phyloP scores from a whole-genome alignment of 2,329 filamentous ascomycete species.

The Rutstroemia sp. region DNA sequence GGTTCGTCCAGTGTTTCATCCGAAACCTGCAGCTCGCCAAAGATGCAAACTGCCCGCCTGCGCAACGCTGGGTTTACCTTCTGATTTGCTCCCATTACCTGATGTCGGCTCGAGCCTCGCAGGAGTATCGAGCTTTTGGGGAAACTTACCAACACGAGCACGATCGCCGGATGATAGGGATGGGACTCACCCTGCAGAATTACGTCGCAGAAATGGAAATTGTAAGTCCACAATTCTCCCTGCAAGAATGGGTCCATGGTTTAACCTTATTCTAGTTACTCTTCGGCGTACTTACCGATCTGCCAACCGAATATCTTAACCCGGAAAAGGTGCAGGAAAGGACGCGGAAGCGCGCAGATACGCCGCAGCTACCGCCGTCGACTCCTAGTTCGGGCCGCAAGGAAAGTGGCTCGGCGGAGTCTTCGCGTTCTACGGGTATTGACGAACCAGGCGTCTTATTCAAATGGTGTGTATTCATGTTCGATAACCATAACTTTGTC shows the following conservation, averaged over 20 bases:
- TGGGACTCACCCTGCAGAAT: slow-evolving; percentile 1
- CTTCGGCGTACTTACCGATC: not conserved
- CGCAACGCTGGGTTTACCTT: slow-evolving; percentile 2
- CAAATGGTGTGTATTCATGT: not conserved
- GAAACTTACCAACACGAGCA: not conserved
- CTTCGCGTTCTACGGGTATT: not conserved
- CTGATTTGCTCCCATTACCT: slow-evolving; percentile 3
- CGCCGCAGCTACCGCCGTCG: not conserved
- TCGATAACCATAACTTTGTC: not conserved
- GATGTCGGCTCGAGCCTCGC: not conserved
- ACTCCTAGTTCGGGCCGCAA: not conserved
- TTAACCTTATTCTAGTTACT: not conserved
- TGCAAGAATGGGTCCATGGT: no score
- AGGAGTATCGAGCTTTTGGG: not conserved
- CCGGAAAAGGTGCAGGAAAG: not conserved
- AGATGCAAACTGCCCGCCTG: not conserved
- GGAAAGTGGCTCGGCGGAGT: not conserved
- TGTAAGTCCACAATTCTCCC: not conserved
- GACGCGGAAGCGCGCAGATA: not conserved
- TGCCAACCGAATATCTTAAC: not conserved
- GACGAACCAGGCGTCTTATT: slow-evolving; percentile 1
- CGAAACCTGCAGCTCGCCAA: not conserved
- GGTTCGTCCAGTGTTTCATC: slow-evolving; percentile 2
- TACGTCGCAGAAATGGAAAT: slow-evolving; percentile 3
- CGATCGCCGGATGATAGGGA: not conserved